Percentiles rank a stretch among this genome's conserved stretches.
Evolutionary conservation across 192 early-diverging fungal genomes (phyloP).

Genomic region (Dispira parvispora): DNA sequence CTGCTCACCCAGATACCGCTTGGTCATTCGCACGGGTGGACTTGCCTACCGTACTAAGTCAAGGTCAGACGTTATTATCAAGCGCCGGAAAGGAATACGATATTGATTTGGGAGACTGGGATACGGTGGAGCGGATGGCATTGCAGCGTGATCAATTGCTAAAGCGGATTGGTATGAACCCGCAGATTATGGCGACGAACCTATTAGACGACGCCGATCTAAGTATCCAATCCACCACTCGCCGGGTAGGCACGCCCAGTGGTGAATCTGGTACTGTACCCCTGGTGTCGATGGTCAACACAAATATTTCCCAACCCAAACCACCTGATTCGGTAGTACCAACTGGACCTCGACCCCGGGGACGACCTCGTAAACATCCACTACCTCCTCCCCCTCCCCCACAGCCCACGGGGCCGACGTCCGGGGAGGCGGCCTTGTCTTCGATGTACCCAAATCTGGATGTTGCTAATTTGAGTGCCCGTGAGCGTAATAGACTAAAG

Average conservation of each 20-base stretch:
- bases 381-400: constrained; percentile 14
- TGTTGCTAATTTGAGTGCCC: constrained; percentile 68
- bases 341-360: constrained; percentile 13
- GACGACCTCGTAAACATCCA: constrained; percentile 15
- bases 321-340: constrained; percentile 12
- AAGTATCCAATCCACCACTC: no score
- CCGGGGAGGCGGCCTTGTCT: constrained; percentile 1
- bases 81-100: constrained; percentile 91
- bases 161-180: constrained; percentile 69
- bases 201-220: constrained; percentile 74
- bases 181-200: constrained; percentile 81
- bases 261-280: constrained; percentile 12
- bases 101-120: constrained; percentile 54
- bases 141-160: constrained; percentile 68
- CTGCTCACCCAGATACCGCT: constrained; percentile 26
- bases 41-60: constrained; percentile 58
- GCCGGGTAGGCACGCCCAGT: background rate
- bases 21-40: constrained; percentile 69
- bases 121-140: constrained; percentile 65
- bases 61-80: constrained; percentile 62
- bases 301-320: no score
- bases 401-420: constrained; percentile 11
- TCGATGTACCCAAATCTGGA: constrained; percentile 18
- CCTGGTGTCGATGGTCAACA: constrained; percentile 7
- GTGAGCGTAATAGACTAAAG: constrained; percentile 78